Evolutionary conservation across 2,329 filamentous ascomycete genomes (phyloP), one percentile per base, ranked within the genome.

Genomic region (Diaporthe australafricana): DNA sequence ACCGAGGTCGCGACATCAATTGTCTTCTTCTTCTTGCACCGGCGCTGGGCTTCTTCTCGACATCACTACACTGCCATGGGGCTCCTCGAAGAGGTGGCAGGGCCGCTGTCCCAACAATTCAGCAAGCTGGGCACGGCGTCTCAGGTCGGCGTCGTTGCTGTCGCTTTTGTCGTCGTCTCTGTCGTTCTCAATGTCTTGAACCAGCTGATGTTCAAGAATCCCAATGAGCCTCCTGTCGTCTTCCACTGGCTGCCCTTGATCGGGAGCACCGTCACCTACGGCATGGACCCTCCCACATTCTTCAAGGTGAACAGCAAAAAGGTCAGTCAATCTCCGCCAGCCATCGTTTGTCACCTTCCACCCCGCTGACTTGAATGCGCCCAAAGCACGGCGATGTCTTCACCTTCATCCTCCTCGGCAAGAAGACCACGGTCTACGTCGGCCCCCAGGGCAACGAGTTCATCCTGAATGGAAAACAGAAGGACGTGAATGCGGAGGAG

Each of bases 281-380:
- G 96, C 82, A 98, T 98, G 83, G 94, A 98, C 79, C 96, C 96
- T 20, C 95, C 94, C 79, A 87, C 86, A 66, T 98, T 98, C 88
- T 98, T 98, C 86, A 87, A 77, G 89, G 91, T 87, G 80, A 89
- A 89, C 83, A 89, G 88, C 74, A 83, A 87, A 78, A 94, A 94
- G 89, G 91, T 93, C 52, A 48, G n/a, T 45, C 47, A 8, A 25
- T 9, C 17, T 22, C 38, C 40, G 45, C 38, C 17, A 20, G 17
- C 40, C 32, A 20, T 2, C 45, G 32, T 22, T 16, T n/a, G 14
- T 57, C 7, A 14, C 17, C 42, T 35, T 22, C 1, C 30, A 27
- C n/a, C 20, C 67, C 14, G 20, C 66, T 68, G 40, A 66, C 73
- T 65, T 48, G 75, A 60, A 38, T 60, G 16, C 42, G 16, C 60